Evolutionary conservation across 768 basidiomycete species (phyloP), one percentile per base, ranked within the genome.

Genomic region (Phlebiopsis flavidoalba): DNA sequence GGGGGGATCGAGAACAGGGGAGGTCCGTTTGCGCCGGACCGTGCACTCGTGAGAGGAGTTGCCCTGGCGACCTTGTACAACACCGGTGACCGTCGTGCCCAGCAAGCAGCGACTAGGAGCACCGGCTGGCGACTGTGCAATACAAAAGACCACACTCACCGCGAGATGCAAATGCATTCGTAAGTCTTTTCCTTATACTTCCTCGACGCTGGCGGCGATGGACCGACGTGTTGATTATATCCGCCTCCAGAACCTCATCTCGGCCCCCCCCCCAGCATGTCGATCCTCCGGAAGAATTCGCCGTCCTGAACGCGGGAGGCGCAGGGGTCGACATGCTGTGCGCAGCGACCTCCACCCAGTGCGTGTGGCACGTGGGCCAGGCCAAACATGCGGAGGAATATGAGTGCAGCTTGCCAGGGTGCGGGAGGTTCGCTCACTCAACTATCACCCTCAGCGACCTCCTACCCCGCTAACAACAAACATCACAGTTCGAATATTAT

Each of bases 31-130:
- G 52, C 52, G 52, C 52, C n/a, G 31, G 31, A 33, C 3, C 12
- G 31, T 33, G 11, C 11, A 19, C 24, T 36, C 54, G 19, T 15
- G 54, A 40, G 26, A 35, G 19, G 37, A 55, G 54, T 55, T 45
- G 37, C 54, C n/a, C 54, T 19, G 40, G 54, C 54, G 40, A 45
- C 54, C 40, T 55, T 55, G 54, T 55, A 12, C 36, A 37, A n/a
- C n/a, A n/a, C n/a, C 53, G 11, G 53, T 55, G 54, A 55, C 54
- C n/a, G 54, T 55, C 54, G 54, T 4, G 6, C 37, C n/a, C 37
- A 19, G 36, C 19, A 37, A 11, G 19, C n/a, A 19, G 24, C 48
- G 17, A 55, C 40, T n/a, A n/a, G 33, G 19, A 40, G 19, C 53
- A 53, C 33, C 33, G 36, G n/a, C n/a, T n/a, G n/a, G 12, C 37